These are phyloP conservation scores for Arthrobotrys megalospora DNA, from an alignment of 2,329 filamentous ascomycete species.

Conservation along the genomic window DNA sequence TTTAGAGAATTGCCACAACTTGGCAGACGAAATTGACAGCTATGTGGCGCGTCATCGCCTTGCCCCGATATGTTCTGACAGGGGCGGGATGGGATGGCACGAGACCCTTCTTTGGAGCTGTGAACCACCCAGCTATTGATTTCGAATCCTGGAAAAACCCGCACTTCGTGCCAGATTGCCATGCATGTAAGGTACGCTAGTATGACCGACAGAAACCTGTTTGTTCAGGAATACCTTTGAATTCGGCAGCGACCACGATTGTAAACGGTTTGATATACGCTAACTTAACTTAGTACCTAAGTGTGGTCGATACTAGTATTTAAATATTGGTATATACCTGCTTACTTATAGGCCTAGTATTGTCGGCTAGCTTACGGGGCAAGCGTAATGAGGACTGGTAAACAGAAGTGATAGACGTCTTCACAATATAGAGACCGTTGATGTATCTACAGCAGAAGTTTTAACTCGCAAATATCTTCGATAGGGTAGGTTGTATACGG, in stretches of 20 bases:
- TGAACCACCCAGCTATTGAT: neutral
- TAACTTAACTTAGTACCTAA: too few species aligned
- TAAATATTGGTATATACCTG: too few species aligned
- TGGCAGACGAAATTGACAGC: conserved; percentile 41
- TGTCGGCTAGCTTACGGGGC: too few species aligned
- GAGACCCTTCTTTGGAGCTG: conserved; percentile 3
- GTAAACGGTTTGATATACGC: neutral
- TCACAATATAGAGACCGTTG: too few species aligned
- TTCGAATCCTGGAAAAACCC: conserved; percentile 11
- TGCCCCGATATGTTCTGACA: neutral
- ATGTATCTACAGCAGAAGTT: too few species aligned
- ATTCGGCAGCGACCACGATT: neutral
- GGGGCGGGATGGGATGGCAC: conserved; percentile 10
- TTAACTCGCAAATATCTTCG: too few species aligned
- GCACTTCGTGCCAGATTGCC: conserved; percentile 1
- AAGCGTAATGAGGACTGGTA: too few species aligned
- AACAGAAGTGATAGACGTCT: too few species aligned
- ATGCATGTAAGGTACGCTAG: conserved; percentile 24
- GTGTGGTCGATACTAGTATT: too few species aligned
- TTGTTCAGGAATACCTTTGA: conserved; percentile 9
- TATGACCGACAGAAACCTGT: conserved; percentile 8
- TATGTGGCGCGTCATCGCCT: conserved; percentile 31
- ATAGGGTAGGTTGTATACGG: too few species aligned
- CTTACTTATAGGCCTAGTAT: too few species aligned
- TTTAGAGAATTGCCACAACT: conserved; percentile 51